Base-by-base conservation (phyloP, 2,329 filamentous ascomycete genomes). In the Cladophialophora carrionii region DNA sequence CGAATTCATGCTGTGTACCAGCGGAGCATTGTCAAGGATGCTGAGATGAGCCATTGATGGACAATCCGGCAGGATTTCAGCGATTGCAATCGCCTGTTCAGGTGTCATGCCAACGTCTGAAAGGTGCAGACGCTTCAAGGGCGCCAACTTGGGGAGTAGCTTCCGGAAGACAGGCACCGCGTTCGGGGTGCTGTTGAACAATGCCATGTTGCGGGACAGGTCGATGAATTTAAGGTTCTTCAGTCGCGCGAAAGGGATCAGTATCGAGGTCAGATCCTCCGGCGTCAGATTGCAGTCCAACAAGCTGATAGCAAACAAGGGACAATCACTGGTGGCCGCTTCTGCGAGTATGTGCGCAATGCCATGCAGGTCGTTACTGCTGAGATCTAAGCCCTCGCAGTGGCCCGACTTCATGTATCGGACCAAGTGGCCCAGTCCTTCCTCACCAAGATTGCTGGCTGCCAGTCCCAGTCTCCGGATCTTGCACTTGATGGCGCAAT, bases 341-440 rank as follows among this genome's bases (percentile, higher is more conserved):
- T 86, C 81, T 52, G 81, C 80, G n/a, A 85, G 74, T 14, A 76
- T 73, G 29, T 74, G 74, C 31, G 83, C 76, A 62, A 78, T 77
- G 31, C 80, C 78, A 56, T 79, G 76, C 48, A 89, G 77, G 67
- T 95, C 87, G 72, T 98, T 98, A 26, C 92, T 91, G 48, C 92
- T 92, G 12, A 98, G 79, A 75, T 98, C 95, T 4, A 99, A 82
- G 5, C 92, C 94, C 75, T 96, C 90, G 71, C 94, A 98, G 57
- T 88, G 84, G 0, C 90, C 89, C 24, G 87, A 87, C 31, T 87
- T 84, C 22, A 98, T 77, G 74, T 93, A 98, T 61, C 85, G 86
- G 32, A 89, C 84, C 32, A 97, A 85, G 73, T 96, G 89, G 60
- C 86, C 83, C 58, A 97, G 78, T 0, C 90, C 91, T 71, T 90